A percentile compares a stretch with the other conserved stretches of the same genome.
Evolutionary conservation across 1,284 basidiomycete genomes (phyloP).

Genomic region (Spongispora temasekensis): DNA sequence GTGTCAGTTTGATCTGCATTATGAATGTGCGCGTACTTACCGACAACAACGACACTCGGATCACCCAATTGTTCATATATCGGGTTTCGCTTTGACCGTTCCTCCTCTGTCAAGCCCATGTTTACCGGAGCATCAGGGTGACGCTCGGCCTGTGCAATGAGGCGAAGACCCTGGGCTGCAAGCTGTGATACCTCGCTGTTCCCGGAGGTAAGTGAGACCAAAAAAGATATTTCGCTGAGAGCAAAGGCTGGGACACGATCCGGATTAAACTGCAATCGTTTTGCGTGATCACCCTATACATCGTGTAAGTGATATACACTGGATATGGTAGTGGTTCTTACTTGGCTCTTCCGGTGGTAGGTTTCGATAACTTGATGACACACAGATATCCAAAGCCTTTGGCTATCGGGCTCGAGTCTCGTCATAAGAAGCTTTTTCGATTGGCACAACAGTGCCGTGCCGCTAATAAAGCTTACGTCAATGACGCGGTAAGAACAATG

Average conservation of each 20-base stretch:
- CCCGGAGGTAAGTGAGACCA: conserved; percentile 68
- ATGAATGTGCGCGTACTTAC: conserved; percentile 42
- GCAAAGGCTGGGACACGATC: conserved; percentile 62
- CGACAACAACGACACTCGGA: conserved; percentile 65
- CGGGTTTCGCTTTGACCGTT: conserved; percentile 64
- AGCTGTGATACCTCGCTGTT: conserved; percentile 64
- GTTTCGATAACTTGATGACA: conserved; percentile 60
- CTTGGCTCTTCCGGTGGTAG: conserved; percentile 51
- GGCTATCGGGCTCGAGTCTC: conserved; percentile 58
- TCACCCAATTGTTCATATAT: conserved; percentile 80
- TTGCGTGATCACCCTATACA: conserved; percentile 45
- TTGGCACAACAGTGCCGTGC: conserved; percentile 56
- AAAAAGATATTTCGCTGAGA: conserved; percentile 68
- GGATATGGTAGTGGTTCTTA: conserved; percentile 27
- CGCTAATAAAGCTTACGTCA: conserved; percentile 39
- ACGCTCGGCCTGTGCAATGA: conserved; percentile 65
- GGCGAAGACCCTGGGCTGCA: conserved; percentile 67
- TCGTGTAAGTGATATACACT: conserved; percentile 7
- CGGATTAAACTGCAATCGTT: conserved; percentile 48
- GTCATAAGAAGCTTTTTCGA: conserved; percentile 57
- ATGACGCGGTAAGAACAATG: neutral
- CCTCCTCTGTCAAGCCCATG: conserved; percentile 53
- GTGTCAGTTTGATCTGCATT: conserved; percentile 6
- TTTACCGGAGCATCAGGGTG: conserved; percentile 56
- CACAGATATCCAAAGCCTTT: conserved; percentile 68